Percentiles rank a stretch among this genome's conserved stretches.
phyloP scores from a whole-genome alignment of 805 yeast genomes.

The Saccharomycopsis javanensis region DNA sequence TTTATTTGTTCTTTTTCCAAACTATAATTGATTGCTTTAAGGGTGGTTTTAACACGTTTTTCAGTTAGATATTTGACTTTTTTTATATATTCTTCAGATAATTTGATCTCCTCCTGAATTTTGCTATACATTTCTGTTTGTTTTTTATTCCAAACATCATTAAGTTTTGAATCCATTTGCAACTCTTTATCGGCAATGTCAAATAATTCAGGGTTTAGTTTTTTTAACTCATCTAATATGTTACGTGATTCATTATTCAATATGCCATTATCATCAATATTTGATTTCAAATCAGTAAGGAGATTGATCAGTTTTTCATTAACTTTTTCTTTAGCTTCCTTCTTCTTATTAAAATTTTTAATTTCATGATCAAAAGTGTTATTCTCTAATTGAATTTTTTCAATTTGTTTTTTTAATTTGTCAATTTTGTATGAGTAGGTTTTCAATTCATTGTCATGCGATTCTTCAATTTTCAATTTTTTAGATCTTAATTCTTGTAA shows the following conservation, averaged over 20 bases:
- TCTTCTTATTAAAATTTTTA: background rate
- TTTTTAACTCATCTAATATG: background rate
- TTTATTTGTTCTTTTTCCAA: slow-evolving; percentile 4
- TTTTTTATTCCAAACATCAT: slow-evolving; percentile 6
- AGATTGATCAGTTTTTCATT: slow-evolving; percentile 3
- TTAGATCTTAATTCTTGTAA: background rate
- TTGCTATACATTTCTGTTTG: background rate
- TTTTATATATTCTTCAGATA: slow-evolving; percentile 3
- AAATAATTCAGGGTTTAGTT: background rate
- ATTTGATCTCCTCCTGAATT: background rate
- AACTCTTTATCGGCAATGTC: slow-evolving; percentile 1
- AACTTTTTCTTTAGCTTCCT: slow-evolving; percentile 8
- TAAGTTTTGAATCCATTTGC: background rate
- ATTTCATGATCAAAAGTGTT: slow-evolving; percentile 7
- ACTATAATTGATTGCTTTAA: background rate
- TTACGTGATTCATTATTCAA: background rate
- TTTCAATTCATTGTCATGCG: background rate
- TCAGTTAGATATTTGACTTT: slow-evolving; percentile 9
- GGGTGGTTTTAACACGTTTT: background rate
- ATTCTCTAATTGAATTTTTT: background rate
- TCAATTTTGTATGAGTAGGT: background rate
- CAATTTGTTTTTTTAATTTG: background rate
- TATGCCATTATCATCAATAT: slow-evolving; percentile 11
- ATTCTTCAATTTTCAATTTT: slow-evolving; percentile 1
- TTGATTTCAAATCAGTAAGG: background rate